Conservation (phyloP, 2,329 filamentous ascomycete species). For the Colletotrichum tofieldiae region DNA sequence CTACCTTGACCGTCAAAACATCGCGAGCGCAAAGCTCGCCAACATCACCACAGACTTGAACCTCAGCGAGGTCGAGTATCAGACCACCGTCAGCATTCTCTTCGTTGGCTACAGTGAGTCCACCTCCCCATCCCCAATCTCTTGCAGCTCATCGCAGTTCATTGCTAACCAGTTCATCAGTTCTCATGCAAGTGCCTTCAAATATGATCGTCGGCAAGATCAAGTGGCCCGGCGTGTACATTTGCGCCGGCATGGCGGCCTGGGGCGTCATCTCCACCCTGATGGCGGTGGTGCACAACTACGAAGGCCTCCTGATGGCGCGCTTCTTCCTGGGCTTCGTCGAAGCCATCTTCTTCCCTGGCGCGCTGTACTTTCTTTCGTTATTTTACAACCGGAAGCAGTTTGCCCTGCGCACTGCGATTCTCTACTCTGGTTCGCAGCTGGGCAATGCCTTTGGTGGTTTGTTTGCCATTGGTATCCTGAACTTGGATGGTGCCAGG, state of each 20-base stretch:
- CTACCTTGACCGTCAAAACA: conserved; percentile 51
- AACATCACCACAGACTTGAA: conserved; percentile 51
- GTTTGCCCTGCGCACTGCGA: conserved; percentile 52
- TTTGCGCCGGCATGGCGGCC: conserved; percentile 45
- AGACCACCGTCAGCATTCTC: conserved; percentile 56
- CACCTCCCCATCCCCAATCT: rapidly evolving
- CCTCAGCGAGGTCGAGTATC: conserved; percentile 53
- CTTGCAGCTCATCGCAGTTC: neutral
- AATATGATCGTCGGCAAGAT: conserved; percentile 51
- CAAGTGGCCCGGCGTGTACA: conserved; percentile 45
- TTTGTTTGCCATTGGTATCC: conserved; percentile 53
- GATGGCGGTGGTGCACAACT: conserved; percentile 64
- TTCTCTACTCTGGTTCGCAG: conserved; percentile 52
- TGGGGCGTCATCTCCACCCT: conserved; percentile 47
- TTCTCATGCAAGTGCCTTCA: conserved; percentile 55
- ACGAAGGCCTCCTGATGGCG: conserved; percentile 52
- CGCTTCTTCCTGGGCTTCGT: conserved; percentile 43
- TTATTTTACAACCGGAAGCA: conserved; percentile 59
- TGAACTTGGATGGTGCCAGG: conserved; percentile 76
- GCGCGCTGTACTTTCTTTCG: conserved; percentile 56
- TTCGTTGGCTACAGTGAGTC: conserved; percentile 54
- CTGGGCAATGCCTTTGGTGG: conserved; percentile 55
- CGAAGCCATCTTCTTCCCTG: conserved; percentile 57
- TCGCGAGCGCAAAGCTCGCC: conserved; percentile 52
- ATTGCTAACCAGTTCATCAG: neutral